These are phyloP conservation scores for Saprolegnia parasitica DNA, from an alignment of 352 stramenopile species.

Conservation along the genomic window DNA sequence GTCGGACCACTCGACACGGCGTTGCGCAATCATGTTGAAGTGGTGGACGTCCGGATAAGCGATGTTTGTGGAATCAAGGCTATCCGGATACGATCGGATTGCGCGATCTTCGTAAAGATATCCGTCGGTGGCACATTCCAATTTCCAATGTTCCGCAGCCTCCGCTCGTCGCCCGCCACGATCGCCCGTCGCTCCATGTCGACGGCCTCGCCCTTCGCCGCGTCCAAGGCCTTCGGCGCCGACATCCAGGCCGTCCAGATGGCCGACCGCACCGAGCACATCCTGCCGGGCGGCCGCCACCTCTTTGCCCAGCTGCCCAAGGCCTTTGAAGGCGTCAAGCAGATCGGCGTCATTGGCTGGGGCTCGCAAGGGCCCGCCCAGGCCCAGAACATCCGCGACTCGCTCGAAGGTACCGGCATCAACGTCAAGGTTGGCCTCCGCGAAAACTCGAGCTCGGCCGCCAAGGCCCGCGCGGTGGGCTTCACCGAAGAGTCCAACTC, in stretches of 20 bases:
- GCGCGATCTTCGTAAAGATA: not conserved
- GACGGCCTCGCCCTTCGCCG: conserved; percentile 3
- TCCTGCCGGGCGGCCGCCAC: conserved; percentile 83
- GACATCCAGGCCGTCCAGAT: conserved; percentile 73
- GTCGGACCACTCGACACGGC: not conserved
- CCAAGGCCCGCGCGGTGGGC: conserved; percentile 83
- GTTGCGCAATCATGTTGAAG: not conserved
- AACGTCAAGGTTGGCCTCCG: conserved; percentile 89
- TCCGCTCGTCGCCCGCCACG: not conserved
- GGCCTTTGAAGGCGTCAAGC: conserved; percentile 95
- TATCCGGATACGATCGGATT: not conserved
- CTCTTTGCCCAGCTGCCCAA: conserved; percentile 93
- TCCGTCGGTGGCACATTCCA: not conserved
- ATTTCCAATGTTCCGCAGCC: conserved; percentile 18
- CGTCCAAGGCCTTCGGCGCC: conserved; percentile 62
- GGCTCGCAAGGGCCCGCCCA: conserved; percentile 96
- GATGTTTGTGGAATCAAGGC: not conserved
- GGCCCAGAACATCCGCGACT: conserved; percentile 96
- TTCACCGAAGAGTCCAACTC: conserved; percentile 92
- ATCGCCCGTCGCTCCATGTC: not conserved
- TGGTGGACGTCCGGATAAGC: not conserved
- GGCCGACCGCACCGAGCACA: conserved; percentile 66
- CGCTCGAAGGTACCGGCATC: conserved; percentile 88
- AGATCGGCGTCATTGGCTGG: conserved; percentile 98
- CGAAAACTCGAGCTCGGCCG: conserved; percentile 67